Base-by-base conservation (phyloP, 345 rosid species). In the Dipteronia dyeriana region DNA sequence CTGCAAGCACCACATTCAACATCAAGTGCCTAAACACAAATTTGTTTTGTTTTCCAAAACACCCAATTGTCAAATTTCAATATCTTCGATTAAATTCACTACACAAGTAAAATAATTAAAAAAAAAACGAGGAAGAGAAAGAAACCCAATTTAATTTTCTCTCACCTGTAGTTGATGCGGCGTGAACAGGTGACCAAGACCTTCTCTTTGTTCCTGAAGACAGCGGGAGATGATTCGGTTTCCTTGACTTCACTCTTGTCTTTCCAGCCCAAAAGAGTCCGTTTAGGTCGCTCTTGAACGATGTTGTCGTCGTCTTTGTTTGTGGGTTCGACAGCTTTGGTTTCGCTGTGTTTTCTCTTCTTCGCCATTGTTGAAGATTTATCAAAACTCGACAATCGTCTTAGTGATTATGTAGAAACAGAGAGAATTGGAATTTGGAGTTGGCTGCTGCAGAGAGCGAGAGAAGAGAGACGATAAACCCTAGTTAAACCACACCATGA, bases 141-240 rank as follows among this genome's bases (percentile, higher is more conserved):
- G 23, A 38, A 56, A 51, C 10, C 2, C 60, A 74, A 43, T 61
- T 17, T 60, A 79, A n/a, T 0, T 3, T 34, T n/a, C 51, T 65
- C 54, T 70, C 66, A 91, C 98, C 98, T 91, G 90, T n/a, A 94
- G 87, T 85, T 94, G 81, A 94, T 97, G 9, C 97, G 92, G 31
- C 99, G 95, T 26, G 98, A 97, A 63, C 99, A 97, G 26, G 97
- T 94, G 26, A 94, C 94, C 76, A 97, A 86, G 60, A 92, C 97
- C 85, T 94, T 97, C 82, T 97, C 99, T 81, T 92, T 97, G 77
- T 92, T 97, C 88, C 99, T 92, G 78, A 94, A 96, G 29, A 74
- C 49, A 49, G 26, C 79, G 0, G 76, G 77, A 68, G 79, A 39
- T 23, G 79, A 39, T 23, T 78, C 82, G 16, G 75, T 57, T 68